These are phyloP conservation scores for Breynia disticha DNA, from an alignment of 441 rosid genomes.

Conservation along the genomic window DNA sequence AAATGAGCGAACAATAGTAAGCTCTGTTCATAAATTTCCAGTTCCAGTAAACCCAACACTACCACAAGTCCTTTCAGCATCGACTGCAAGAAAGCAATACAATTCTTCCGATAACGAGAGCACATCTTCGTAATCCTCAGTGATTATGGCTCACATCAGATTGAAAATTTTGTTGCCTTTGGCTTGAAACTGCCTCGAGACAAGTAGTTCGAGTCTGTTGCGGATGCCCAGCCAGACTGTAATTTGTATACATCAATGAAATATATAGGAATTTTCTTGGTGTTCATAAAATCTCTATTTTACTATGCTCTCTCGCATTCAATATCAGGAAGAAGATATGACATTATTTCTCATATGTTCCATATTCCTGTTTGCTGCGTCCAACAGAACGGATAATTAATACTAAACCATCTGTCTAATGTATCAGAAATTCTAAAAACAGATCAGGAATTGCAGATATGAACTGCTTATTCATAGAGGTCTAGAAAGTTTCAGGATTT, in stretches of 20 bases:
- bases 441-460: no score
- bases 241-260: conserved; percentile 40
- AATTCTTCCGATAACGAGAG: conserved; percentile 50
- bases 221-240: conserved; percentile 15
- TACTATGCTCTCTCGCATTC: no score
- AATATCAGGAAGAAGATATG: no score
- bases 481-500: conserved; percentile 2
- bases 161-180: conserved; percentile 11
- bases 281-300: no score
- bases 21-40: conserved; percentile 76
- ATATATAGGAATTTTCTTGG: no score
- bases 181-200: conserved; percentile 13
- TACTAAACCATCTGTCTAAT: no score
- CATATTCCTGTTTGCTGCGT: no score
- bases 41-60: conserved; percentile 46
- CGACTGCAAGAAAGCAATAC: conserved; percentile 29
- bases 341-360: no score
- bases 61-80: conserved; percentile 40
- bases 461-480: no score
- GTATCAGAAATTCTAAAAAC: no score
- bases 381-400: no score
- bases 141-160: conserved; percentile 12
- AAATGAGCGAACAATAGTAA: conserved; percentile 71
- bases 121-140: conserved; percentile 25
- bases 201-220: conserved; percentile 15